These are phyloP conservation scores for Bisporella sp. DNA, from an alignment of 2,329 filamentous ascomycete species.

Conservation along the genomic window DNA sequence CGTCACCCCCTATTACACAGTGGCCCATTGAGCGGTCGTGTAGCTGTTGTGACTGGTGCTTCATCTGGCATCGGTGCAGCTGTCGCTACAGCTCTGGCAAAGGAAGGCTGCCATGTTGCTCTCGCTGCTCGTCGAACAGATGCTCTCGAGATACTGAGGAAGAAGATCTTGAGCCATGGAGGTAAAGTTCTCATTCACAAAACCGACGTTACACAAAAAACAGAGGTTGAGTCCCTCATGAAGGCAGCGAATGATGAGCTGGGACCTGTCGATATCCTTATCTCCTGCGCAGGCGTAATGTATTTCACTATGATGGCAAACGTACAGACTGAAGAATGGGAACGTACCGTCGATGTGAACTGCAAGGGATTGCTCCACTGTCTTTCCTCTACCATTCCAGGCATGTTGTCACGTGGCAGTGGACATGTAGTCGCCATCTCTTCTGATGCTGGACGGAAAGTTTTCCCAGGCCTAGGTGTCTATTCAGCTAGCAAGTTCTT, in stretches of 20 bases:
- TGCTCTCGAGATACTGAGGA: slow-evolving; percentile 60
- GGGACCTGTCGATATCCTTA: slow-evolving; percentile 70
- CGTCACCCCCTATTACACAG: slow-evolving; percentile 21
- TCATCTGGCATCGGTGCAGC: slow-evolving; percentile 76
- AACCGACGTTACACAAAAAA: slow-evolving; percentile 65
- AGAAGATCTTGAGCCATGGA: slow-evolving; percentile 46
- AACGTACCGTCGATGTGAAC: slow-evolving; percentile 77
- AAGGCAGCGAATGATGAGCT: slow-evolving; percentile 51
- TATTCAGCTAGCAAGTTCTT: slow-evolving; percentile 84
- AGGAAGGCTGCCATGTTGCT: slow-evolving; percentile 65
- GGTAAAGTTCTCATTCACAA: slow-evolving; percentile 61
- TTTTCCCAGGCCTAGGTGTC: slow-evolving; percentile 74
- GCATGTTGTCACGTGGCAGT: slow-evolving; percentile 60
- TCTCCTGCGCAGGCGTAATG: slow-evolving; percentile 78
- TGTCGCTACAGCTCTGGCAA: slow-evolving; percentile 60
- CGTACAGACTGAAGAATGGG: slow-evolving; percentile 66
- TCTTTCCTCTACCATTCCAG: slow-evolving; percentile 60
- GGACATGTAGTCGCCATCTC: slow-evolving; percentile 78
- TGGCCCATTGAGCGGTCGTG: slow-evolving; percentile 59
- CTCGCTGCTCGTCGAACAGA: slow-evolving; percentile 65
- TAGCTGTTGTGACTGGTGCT: slow-evolving; percentile 72
- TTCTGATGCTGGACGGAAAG: slow-evolving; percentile 74
- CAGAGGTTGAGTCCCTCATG: slow-evolving; percentile 61
- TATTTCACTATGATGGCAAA: slow-evolving; percentile 87
- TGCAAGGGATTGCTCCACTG: slow-evolving; percentile 77